phyloP scores from a whole-genome alignment of 441 rosid species.

The Gossypium lobatum region DNA sequence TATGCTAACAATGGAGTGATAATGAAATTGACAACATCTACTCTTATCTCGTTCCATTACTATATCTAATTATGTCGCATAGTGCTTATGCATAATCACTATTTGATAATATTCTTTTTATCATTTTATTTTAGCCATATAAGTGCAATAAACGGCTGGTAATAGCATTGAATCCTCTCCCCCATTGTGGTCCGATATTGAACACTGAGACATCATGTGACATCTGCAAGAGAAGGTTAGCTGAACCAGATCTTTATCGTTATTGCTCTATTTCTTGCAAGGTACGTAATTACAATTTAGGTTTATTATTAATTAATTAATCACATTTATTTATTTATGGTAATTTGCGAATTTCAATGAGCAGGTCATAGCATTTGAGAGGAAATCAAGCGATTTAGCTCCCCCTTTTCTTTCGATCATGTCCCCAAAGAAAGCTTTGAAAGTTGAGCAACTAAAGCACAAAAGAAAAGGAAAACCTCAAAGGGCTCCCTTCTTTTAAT shows the following conservation, averaged over 20 bases:
- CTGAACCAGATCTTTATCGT: slow-evolving; percentile 25
- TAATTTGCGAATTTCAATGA: not conserved
- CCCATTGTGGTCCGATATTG: slow-evolving; percentile 26
- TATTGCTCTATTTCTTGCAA: slow-evolving; percentile 44
- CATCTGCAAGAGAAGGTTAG: slow-evolving; percentile 29
- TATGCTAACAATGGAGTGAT: too few relatives aligned
- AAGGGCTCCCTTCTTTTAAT: slow-evolving; percentile 19
- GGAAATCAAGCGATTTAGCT: not conserved
- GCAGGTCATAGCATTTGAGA: slow-evolving; percentile 18
- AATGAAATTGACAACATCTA: too few relatives aligned
- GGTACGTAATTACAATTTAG: slow-evolving; percentile 16
- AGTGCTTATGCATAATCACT: too few relatives aligned
- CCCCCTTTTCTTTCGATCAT: slow-evolving; percentile 7
- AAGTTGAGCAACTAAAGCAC: slow-evolving; percentile 12
- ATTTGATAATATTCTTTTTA: too few relatives aligned
- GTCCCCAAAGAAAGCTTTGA: not conserved
- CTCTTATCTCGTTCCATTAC: too few relatives aligned
- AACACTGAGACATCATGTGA: slow-evolving; percentile 24
- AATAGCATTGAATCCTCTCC: slow-evolving; percentile 37
- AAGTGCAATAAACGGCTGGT: slow-evolving; percentile 41
- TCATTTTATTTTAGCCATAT: slow-evolving; percentile 25
- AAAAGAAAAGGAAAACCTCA: slow-evolving; percentile 19
- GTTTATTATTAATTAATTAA: not conserved
- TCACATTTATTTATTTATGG: not conserved
- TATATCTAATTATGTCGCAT: not conserved